phyloP scores from a whole-genome alignment of 2,329 filamentous ascomycete species.

The Fusarium papillatum region DNA sequence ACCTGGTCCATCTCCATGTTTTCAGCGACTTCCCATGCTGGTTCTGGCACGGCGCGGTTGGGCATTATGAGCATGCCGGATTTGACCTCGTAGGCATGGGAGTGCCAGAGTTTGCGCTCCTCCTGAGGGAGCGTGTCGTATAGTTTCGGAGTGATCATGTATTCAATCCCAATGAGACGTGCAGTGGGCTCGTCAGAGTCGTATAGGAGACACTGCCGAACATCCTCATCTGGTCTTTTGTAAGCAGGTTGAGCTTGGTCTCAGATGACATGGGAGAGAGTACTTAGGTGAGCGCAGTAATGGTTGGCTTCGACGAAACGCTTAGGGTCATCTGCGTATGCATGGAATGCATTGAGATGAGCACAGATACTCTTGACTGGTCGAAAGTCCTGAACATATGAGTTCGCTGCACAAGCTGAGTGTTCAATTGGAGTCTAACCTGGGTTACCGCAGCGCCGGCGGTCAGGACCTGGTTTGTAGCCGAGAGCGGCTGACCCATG shows the following conservation, averaged over 20 bases:
- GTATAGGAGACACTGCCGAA: constrained; percentile 90
- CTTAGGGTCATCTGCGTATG: constrained; percentile 79
- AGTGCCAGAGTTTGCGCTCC: constrained; percentile 86
- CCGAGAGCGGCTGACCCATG: constrained; percentile 63
- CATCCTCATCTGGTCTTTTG: constrained; percentile 60
- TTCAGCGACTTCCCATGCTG: constrained; percentile 82
- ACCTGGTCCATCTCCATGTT: constrained; percentile 85
- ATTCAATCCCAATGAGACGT: constrained; percentile 86
- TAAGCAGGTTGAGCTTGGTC: constrained; percentile 52
- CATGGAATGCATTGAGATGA: constrained; percentile 89
- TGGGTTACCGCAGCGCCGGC: constrained; percentile 73
- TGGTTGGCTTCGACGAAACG: constrained; percentile 85
- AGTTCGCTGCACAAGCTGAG: not conserved
- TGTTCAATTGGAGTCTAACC: constrained; percentile 44
- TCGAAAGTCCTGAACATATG: constrained; percentile 67
- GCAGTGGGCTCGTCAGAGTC: constrained; percentile 77
- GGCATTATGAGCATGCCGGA: constrained; percentile 87
- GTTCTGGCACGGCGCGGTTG: constrained; percentile 68
- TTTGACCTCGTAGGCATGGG: constrained; percentile 81
- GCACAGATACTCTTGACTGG: constrained; percentile 84
- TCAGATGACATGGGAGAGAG: not conserved
- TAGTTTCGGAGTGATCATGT: constrained; percentile 82
- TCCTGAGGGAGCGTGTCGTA: constrained; percentile 75
- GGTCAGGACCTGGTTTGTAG: constrained; percentile 70
- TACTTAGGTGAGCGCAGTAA: constrained; percentile 83